These are phyloP conservation scores for Phoenix roebelenii DNA, from an alignment of 176 grass and related monocot genomes.

Conservation along the genomic window DNA sequence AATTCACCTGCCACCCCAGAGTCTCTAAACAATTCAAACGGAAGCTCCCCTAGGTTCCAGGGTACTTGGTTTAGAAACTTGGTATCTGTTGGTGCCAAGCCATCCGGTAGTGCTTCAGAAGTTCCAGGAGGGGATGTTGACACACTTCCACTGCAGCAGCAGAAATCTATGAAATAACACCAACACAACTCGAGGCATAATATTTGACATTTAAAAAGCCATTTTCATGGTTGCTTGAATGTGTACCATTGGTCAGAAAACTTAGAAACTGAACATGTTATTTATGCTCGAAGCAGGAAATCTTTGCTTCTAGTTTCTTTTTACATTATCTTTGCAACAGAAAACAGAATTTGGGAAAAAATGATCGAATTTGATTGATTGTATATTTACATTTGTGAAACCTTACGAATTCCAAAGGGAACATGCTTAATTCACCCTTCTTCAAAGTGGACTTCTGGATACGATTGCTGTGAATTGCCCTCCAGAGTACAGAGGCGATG, in stretches of 20 bases:
- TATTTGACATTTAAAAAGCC: not conserved
- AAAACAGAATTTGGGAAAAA: not conserved
- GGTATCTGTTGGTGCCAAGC: constrained; percentile 53
- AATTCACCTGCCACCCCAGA: constrained; percentile 43
- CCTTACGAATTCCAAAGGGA: too few relatives aligned
- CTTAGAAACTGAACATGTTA: constrained; percentile 24
- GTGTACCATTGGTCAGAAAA: constrained; percentile 35
- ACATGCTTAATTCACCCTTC: not conserved
- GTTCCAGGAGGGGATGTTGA: constrained; percentile 28
- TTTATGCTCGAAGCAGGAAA: constrained; percentile 8
- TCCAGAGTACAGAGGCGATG: constrained; percentile 18
- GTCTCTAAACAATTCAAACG: constrained; percentile 41
- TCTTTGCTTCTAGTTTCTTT: not conserved
- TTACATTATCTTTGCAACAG: not conserved
- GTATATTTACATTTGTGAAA: too few relatives aligned
- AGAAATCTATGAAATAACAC: constrained; percentile 34
- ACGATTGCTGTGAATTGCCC: constrained; percentile 17
- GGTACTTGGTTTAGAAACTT: constrained; percentile 81
- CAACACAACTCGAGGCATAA: constrained; percentile 19
- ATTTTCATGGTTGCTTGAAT: constrained; percentile 18
- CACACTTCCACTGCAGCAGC: constrained; percentile 18
- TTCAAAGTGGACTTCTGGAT: constrained; percentile 22
- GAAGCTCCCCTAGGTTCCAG: constrained; percentile 46
- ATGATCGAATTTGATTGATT: too few relatives aligned
- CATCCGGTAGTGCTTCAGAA: constrained; percentile 49